Evolutionary conservation across 495 filamentous ascomycete species (phyloP), one percentile per base, ranked within the genome.

Genomic region (Penicillium ochrochloron): DNA sequence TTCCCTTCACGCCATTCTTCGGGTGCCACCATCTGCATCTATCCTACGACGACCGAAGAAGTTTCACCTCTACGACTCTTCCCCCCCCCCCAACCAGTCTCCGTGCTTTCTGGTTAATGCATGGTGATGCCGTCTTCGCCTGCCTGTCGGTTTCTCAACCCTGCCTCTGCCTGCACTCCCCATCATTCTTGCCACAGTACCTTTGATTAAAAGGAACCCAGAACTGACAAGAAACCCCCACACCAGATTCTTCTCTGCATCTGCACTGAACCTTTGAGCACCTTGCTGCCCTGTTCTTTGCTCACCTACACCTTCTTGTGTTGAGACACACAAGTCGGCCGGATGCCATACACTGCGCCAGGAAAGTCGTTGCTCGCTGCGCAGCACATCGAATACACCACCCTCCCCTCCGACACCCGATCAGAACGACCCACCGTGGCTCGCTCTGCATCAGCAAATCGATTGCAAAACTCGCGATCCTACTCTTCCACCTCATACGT

Each of bases 321-420:
- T 78, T 73, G 57, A 66, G 72, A 66, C 68, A 73, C 78, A 76
- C 78, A 83, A 78, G 71, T 75, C 79, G 80, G 75, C 77, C 78
- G 81, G 78, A 97, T 97, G 93, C 93, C 93, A 82, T 97, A 97
- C 85, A 96, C 93, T 76, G 92, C 93, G 66, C 93, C 93, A 57
- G 85, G 87, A 70, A 89, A 90, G 82, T 82, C 85, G 80, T 93
- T 92, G 71, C 92, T 92, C 81, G 84, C 88, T 72, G 85, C 90
- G 80, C 88, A 71, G 73, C 84, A 72, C 90, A 88, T 73, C 85
- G 88, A 70, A 83, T 83, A 71, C 66, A 82, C 75, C 86, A 84
- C 78, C 83, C 84, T 71, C 69, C 83, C 76, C 75, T 84, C 77
- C 83, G 86, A 78, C 74, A 83, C 73, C 76, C 82, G 57, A 65